Percentiles rank a stretch among this genome's conserved stretches.
Conservation (phyloP, 805 yeast genomes). For the Wickerhamiella spandovensis region DNA sequence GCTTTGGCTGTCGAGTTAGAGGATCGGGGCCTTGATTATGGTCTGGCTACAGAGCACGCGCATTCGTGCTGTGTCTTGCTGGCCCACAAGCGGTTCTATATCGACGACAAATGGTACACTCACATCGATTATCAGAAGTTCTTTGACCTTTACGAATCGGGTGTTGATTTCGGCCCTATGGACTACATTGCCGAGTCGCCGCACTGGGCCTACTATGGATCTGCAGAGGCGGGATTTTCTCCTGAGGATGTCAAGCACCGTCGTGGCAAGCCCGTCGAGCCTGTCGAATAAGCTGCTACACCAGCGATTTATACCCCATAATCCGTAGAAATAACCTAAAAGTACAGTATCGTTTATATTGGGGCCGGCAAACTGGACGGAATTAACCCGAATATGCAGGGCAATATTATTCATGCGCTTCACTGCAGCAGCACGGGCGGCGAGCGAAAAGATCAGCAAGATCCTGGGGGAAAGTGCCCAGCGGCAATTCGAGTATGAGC, state of each 20-base stretch:
- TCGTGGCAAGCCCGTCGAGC: conserved; percentile 28
- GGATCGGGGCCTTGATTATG: conserved; percentile 57
- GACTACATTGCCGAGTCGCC: conserved; percentile 78
- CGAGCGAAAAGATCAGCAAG: neutral
- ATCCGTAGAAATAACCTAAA: too few species aligned
- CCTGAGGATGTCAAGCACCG: conserved; percentile 55
- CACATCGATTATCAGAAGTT: conserved; percentile 73
- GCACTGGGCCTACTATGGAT: conserved; percentile 83
- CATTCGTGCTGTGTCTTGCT: conserved; percentile 85
- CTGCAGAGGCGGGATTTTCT: conserved; percentile 73
- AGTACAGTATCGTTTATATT: too few species aligned
- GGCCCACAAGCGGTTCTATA: conserved; percentile 60
- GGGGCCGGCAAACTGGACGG: too few species aligned
- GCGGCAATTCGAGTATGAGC: conserved; percentile 25
- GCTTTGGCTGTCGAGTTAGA: conserved; percentile 48
- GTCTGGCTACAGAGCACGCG: conserved; percentile 87
- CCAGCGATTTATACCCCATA: too few species aligned
- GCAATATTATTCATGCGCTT: neutral
- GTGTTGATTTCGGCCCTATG: conserved; percentile 56
- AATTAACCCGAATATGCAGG: neutral
- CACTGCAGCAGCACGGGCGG: neutral
- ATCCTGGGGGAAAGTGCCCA: neutral
- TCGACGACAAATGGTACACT: conserved; percentile 68
- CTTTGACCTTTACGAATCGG: conserved; percentile 54
- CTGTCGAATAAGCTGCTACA: too few species aligned